Evolutionary conservation across 108 stramenopile species (phyloP).

Genomic region (Chaetoceros muelleri): DNA sequence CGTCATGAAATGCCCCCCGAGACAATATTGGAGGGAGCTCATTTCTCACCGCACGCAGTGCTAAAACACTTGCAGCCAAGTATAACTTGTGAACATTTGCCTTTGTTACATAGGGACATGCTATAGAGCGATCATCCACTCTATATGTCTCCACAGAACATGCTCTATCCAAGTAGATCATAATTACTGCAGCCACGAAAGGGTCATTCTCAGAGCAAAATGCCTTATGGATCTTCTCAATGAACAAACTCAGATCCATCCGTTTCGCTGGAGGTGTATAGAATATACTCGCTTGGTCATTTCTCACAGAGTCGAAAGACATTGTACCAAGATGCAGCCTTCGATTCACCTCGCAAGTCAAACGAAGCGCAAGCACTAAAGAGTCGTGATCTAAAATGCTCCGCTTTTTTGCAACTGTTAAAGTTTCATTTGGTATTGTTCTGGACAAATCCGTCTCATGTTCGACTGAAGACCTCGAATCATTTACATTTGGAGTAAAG

Average conservation of each 20-base stretch:
- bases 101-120: constrained; percentile 30
- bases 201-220: constrained; percentile 10
- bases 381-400: neutral
- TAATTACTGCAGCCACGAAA: constrained; percentile 19
- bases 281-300: neutral
- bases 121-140: constrained; percentile 9
- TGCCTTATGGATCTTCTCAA: constrained; percentile 12
- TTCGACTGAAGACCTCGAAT: no score
- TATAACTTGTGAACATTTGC: constrained; percentile 32
- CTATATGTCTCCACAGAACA: constrained; percentile 29
- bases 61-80: constrained; percentile 17
- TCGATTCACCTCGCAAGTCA: constrained; percentile 30
- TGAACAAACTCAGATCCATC: constrained; percentile 17
- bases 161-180: constrained; percentile 42
- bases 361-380: constrained; percentile 7
- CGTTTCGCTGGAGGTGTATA: neutral
- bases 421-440: no score
- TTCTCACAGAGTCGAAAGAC: constrained; percentile 1
- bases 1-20: neutral
- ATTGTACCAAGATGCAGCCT: constrained; percentile 10
- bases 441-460: no score
- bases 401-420: no score
- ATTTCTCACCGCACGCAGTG: neutral
- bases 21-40: neutral
- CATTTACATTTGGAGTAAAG: no score